Evolutionary conservation across 805 yeast genomes (phyloP).

Genomic region (Cyberlindnera americana): DNA sequence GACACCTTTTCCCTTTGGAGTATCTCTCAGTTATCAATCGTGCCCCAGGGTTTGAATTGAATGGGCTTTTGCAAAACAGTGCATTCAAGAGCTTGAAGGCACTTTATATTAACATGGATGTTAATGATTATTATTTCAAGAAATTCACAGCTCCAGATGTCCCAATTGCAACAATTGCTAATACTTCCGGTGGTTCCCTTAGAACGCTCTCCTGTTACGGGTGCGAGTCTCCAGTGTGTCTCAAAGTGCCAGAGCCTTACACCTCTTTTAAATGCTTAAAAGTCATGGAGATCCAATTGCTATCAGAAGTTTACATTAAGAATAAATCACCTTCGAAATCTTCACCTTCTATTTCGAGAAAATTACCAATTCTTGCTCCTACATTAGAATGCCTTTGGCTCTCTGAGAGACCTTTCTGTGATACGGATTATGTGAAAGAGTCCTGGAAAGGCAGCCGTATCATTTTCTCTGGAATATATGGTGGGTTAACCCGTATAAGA

Average conservation of each 20-base stretch:
- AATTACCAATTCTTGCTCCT: constrained; percentile 6
- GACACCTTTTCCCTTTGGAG: background rate
- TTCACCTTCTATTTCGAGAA: background rate
- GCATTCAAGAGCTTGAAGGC: constrained; percentile 2
- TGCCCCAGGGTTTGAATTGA: constrained; percentile 1
- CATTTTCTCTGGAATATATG: constrained; percentile 4
- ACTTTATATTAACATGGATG: constrained; percentile 2
- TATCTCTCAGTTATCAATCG: constrained; percentile 2
- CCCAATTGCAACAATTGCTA: constrained; percentile 2
- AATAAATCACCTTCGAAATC: background rate
- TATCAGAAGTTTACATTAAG: background rate
- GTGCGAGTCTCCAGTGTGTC: constrained; percentile 3
- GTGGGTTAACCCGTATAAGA: background rate
- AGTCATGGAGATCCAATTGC: constrained; percentile 3
- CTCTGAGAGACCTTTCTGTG: constrained; percentile 3
- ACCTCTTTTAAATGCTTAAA: background rate
- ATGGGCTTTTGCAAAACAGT: background rate
- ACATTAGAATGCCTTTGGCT: constrained; percentile 6
- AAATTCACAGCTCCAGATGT: constrained; percentile 1
- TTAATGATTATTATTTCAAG: background rate
- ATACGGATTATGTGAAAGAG: background rate
- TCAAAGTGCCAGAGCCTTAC: background rate
- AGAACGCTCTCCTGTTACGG: constrained; percentile 3
- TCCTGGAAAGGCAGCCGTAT: constrained; percentile 4
- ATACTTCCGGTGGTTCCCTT: background rate